A percentile compares a stretch with the other conserved stretches of the same genome.
These are phyloP conservation scores for Fusarium papillatum DNA, from an alignment of 2,329 filamentous ascomycete species.

Conservation along the genomic window DNA sequence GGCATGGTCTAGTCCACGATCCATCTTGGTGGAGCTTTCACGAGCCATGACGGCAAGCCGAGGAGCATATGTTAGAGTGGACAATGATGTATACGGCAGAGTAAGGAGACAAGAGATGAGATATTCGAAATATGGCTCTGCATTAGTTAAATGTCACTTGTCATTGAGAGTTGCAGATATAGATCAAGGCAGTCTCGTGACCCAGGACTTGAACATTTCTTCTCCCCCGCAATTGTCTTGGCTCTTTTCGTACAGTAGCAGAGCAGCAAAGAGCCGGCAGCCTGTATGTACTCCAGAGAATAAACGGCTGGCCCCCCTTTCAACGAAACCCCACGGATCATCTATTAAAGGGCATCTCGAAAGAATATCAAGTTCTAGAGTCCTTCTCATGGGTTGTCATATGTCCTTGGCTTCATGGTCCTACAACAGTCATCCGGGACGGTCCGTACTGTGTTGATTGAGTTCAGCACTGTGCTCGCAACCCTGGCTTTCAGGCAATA, in stretches of 20 bases:
- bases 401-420: not conserved
- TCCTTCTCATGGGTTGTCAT: not conserved
- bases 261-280: not conserved
- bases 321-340: not conserved
- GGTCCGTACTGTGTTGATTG: constrained; percentile 14
- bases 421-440: not conserved
- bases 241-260: constrained; percentile 8
- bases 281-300: not conserved
- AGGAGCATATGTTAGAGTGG: not conserved
- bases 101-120: not conserved
- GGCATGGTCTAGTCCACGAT: not conserved
- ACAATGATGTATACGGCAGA: not conserved
- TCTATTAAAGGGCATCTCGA: not conserved
- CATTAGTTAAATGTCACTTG: not conserved
- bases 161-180: not conserved
- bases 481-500: not conserved
- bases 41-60: not conserved
- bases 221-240: constrained; percentile 37
- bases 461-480: not conserved
- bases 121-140: not conserved
- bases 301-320: constrained; percentile 5
- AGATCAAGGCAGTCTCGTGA: constrained; percentile 1
- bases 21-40: constrained; percentile 16
- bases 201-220: not conserved
- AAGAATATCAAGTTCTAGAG: not conserved